phyloP scores from a whole-genome alignment of 352 stramenopile genomes.

The Phytophthora melonis region DNA sequence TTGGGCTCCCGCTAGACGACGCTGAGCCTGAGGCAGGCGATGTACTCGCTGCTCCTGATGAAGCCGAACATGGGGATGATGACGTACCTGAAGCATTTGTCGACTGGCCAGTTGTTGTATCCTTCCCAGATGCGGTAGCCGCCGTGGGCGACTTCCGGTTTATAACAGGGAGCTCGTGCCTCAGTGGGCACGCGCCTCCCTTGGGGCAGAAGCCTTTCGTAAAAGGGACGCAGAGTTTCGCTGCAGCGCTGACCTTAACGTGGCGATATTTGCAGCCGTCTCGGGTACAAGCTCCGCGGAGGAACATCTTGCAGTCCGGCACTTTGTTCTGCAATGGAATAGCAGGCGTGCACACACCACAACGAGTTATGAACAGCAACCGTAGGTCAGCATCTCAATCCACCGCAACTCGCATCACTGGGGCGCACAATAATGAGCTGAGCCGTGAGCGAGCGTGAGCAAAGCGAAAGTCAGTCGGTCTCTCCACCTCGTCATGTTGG shows the following conservation, averaged over 20 bases:
- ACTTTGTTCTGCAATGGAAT: conserved; percentile 75
- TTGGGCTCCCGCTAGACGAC: conserved; percentile 20
- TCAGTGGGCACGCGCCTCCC: conserved; percentile 59
- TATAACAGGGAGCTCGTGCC: conserved; percentile 62
- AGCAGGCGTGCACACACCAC: conserved; percentile 18
- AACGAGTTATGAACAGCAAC: conserved; percentile 35
- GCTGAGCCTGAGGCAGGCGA: conserved; percentile 7
- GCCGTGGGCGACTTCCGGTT: conserved; percentile 29
- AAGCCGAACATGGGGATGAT: conserved; percentile 27
- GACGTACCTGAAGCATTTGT: conserved; percentile 50
- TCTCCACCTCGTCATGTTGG: conserved; percentile 75
- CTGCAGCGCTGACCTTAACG: conserved; percentile 80
- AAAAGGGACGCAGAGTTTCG: conserved; percentile 73
- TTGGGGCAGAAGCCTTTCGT: conserved; percentile 72
- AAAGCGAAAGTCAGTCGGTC: conserved; percentile 22
- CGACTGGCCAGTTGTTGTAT: conserved; percentile 7
- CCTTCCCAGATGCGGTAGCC: conserved; percentile 6
- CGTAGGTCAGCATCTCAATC: conserved; percentile 26
- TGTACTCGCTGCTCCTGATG: conserved; percentile 5
- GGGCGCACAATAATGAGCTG: conserved; percentile 2
- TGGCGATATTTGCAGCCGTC: conserved; percentile 84
- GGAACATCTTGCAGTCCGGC: conserved; percentile 83
- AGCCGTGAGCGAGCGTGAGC: conserved; percentile 17
- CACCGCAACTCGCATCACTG: conserved; percentile 18
- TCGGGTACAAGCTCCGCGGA: conserved; percentile 74